Evolutionary conservation across 352 stramenopile species (phyloP), one percentile per base, ranked within the genome.

Genomic region (Peronospora tabacina): DNA sequence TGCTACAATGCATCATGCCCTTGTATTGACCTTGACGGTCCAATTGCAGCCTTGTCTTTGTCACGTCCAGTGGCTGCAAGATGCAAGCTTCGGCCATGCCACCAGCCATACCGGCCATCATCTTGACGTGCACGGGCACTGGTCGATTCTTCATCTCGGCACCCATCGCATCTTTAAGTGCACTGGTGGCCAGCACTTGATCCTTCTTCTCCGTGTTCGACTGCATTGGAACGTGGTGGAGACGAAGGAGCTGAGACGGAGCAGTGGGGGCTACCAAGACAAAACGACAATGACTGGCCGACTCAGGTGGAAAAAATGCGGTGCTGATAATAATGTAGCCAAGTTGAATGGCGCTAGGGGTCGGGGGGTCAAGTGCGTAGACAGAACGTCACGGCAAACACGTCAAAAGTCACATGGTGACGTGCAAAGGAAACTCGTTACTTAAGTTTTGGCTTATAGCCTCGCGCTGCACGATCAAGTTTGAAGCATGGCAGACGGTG

Each of bases 31-130:
- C 75, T 1, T 45, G 48, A 9, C 59, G 58, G 63, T 95, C 84
- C 17, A 95, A 68, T 53, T 95, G 84, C 49, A 95, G 52, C 1
- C 84, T 76, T 26, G 82, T 93, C 71, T 95, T 95, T 49, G 80
- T 89, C 44, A 90, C 78, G 34, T 94, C 83, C 13, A 94, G 55
- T 10, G 83, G 83, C 55, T 94, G 82, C 12, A 94, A 58, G 7
- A 79, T 68, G 50, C 81, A 93, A 19, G 83, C 83, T 52, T 94
- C 83, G 1, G 79, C 82, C n/a, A 94, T 75, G 33, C 83, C 84
- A 45, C 82, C 84, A 6, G 78, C 78, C 82, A 93, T 93, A 26
- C 84, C 84, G 1, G 84, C 83, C 39, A 88, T 37, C 75, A 94
- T 90, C 66, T 90, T 90, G 44, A 90, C 75, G 52, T 87, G 74